Percentiles rank a stretch among this genome's conserved stretches.
Conservation (phyloP, 2,329 filamentous ascomycete species). For the Sodiomyces alkalinus region DNA sequence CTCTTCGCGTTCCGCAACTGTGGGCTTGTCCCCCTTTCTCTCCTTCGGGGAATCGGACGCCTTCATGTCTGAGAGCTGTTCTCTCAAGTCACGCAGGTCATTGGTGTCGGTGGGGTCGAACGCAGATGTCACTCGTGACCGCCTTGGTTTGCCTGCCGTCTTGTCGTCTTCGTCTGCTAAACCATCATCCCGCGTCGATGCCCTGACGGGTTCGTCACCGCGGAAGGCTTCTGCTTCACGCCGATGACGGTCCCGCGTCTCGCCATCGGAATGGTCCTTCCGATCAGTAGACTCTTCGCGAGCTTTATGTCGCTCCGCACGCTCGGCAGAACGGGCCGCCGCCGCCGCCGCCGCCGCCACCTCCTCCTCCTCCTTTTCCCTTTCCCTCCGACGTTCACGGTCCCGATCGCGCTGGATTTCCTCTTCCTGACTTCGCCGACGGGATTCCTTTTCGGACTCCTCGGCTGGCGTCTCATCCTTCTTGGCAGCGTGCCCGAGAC, state of each 20-base stretch:
- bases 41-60: not conserved
- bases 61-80: conserved; percentile 30
- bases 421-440: conserved; percentile 7
- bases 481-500: conserved; percentile 17
- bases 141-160: conserved; percentile 19
- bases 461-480: conserved; percentile 21
- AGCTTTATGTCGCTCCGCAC: conserved; percentile 14
- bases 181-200: conserved; percentile 19
- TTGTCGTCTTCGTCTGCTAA: conserved; percentile 27
- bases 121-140: conserved; percentile 17
- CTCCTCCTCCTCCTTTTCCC: no score
- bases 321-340: conserved; percentile 12
- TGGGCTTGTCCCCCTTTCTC: no score
- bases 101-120: conserved; percentile 39
- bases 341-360: no score
- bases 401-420: conserved; percentile 10
- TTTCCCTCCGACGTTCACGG: no score
- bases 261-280: conserved; percentile 7
- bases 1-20: no score
- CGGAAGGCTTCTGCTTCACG: conserved; percentile 23
- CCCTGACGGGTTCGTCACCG: conserved; percentile 16
- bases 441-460: conserved; percentile 8
- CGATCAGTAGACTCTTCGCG: conserved; percentile 11
- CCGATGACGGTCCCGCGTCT: conserved; percentile 16
- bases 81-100: conserved; percentile 32